Conservation (phyloP, 2,329 filamentous ascomycete species). For the Chalara sp. region DNA sequence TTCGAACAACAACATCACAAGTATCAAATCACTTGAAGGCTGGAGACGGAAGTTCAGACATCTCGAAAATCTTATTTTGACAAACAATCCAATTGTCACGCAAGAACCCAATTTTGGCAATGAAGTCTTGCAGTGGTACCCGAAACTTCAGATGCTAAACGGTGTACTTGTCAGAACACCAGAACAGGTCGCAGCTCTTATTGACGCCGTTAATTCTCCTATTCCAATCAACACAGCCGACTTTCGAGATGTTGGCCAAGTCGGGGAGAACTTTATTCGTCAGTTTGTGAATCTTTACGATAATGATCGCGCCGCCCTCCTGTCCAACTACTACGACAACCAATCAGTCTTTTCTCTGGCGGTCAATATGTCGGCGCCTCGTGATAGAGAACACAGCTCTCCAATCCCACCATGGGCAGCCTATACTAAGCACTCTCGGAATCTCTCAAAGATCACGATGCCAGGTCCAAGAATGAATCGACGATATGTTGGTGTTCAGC, state of each 20-base stretch:
- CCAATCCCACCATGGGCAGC: slow-evolving; percentile 56
- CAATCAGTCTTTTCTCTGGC: slow-evolving; percentile 69
- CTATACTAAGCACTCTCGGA: slow-evolving; percentile 74
- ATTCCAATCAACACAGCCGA: slow-evolving; percentile 58
- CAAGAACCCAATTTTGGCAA: slow-evolving; percentile 57
- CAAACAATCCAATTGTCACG: slow-evolving; percentile 66
- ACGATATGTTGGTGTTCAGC: slow-evolving; percentile 54
- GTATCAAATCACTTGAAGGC: slow-evolving; percentile 57
- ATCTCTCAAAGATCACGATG: slow-evolving; percentile 63
- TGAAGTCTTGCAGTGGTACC: slow-evolving; percentile 76
- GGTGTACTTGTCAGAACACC: slow-evolving; percentile 65
- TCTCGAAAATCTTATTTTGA: slow-evolving; percentile 74
- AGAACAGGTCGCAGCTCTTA: slow-evolving; percentile 56
- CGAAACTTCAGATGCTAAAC: slow-evolving; percentile 72
- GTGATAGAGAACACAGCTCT: slow-evolving; percentile 35
- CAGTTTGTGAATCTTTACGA: slow-evolving; percentile 73
- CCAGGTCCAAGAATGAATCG: slow-evolving; percentile 56
- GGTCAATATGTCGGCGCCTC: slow-evolving; percentile 56
- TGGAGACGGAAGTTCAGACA: slow-evolving; percentile 77
- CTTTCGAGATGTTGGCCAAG: slow-evolving; percentile 67
- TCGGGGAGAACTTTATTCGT: slow-evolving; percentile 69
- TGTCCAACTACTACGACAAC: slow-evolving; percentile 66
- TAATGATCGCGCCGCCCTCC: slow-evolving; percentile 56
- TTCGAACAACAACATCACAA: slow-evolving; percentile 72
- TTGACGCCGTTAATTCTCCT: slow-evolving; percentile 42